These are phyloP conservation scores for Nasturtium officinale DNA, from an alignment of 345 rosid species.

Conservation along the genomic window DNA sequence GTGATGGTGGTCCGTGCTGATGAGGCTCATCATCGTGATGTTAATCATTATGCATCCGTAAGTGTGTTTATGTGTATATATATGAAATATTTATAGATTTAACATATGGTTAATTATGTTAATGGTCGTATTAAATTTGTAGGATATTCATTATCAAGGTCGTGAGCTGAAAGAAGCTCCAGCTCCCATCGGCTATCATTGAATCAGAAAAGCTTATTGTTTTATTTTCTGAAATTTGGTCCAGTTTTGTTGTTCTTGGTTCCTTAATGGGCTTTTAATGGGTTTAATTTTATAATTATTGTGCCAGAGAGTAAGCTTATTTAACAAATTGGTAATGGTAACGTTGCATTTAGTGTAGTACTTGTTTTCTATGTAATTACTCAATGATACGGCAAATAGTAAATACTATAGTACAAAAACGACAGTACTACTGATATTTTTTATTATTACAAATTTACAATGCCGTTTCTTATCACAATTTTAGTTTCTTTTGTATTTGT, in stretches of 20 bases:
- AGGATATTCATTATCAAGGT: constrained; percentile 76
- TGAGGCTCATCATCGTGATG: constrained; percentile 84
- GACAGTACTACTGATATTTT: background rate
- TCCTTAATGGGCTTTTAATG: background rate
- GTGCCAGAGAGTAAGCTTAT: background rate
- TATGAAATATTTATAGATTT: background rate
- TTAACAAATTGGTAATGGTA: background rate
- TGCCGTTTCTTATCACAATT: background rate
- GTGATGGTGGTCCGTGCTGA: constrained; percentile 73
- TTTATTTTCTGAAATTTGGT: background rate
- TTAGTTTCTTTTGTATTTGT: background rate
- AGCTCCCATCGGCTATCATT: constrained; percentile 72
- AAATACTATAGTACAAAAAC: too few relatives aligned
- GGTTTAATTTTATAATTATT: background rate
- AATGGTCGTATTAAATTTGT: background rate
- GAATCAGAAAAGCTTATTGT: constrained; percentile 6
- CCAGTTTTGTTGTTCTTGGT: background rate
- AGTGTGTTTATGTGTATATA: background rate
- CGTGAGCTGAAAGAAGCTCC: constrained; percentile 67
- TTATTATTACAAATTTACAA: too few relatives aligned
- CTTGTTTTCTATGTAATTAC: too few relatives aligned
- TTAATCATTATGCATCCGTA: constrained; percentile 82
- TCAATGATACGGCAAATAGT: background rate
- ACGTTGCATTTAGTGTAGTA: too few relatives aligned
- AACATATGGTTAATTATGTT: background rate